Evolutionary conservation across 768 basidiomycete species (phyloP).

Genomic region (Kwoniella sp.): DNA sequence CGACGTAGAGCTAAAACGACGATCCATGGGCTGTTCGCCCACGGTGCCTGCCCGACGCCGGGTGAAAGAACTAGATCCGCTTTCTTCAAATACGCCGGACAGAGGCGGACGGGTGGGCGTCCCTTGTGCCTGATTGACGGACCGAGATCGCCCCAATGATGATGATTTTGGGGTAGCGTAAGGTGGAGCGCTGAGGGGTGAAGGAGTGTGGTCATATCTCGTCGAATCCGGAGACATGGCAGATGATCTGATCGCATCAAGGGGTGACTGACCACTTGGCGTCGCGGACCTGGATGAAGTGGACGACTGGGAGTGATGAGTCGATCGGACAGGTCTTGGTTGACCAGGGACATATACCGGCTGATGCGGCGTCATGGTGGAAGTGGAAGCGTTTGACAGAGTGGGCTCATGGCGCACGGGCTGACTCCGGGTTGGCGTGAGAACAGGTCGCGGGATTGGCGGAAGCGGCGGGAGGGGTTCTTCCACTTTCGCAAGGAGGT

Average conservation of each 20-base stretch:
- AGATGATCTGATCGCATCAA: conserved; percentile 13
- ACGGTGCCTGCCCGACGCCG: conserved; percentile 21
- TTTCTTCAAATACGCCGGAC: neutral
- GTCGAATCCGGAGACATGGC: conserved; percentile 12
- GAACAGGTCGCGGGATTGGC: conserved; percentile 16
- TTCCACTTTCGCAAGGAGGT: conserved; percentile 38
- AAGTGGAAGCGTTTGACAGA: conserved; percentile 22
- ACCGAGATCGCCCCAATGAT: conserved; percentile 31
- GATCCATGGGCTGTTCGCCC: conserved; percentile 3
- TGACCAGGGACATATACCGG: conserved; percentile 48
- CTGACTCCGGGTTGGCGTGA: conserved; percentile 33
- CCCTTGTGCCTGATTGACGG: conserved; percentile 24
- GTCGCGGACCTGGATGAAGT: conserved; percentile 34
- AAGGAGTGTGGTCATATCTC: conserved; percentile 1
- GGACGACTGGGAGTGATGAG: conserved; percentile 40
- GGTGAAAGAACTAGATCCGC: neutral
- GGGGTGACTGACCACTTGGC: conserved; percentile 22
- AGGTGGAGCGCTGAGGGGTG: neutral
- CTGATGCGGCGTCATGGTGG: conserved; percentile 13
- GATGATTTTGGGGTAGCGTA: neutral
- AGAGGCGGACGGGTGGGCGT: conserved; percentile 5
- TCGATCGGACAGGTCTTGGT: conserved; percentile 40
- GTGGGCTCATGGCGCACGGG: conserved; percentile 36
- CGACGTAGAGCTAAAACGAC: conserved; percentile 18
- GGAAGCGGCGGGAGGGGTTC: conserved; percentile 14